Base-by-base conservation (phyloP, 1,284 basidiomycete species). In the Sporisorium iseilematis-ciliati region DNA sequence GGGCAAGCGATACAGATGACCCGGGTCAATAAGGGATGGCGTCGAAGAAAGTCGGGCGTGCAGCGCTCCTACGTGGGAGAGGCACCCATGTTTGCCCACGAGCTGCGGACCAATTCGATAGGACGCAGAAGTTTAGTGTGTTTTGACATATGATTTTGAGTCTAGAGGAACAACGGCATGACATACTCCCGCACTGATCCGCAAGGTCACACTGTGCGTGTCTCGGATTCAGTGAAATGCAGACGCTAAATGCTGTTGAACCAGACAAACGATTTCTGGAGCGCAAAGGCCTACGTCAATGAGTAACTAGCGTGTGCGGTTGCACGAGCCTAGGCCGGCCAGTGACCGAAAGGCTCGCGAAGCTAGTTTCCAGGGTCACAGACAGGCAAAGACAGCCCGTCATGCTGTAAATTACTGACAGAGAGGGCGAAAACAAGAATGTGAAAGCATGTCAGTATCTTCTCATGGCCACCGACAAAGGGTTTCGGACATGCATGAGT, bases 381-480 rank as follows among this genome's bases (percentile, higher is more conserved):
- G 41, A n/a, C 12, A 23, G 10, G 23, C 21, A 10, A 45, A 25
- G n/a, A 25, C 43, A 45, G 43, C n/a, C n/a, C n/a, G n/a, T n/a
- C n/a, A n/a, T n/a, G n/a, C n/a, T n/a, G n/a, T n/a, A n/a, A n/a
- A n/a, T n/a, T n/a, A n/a, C n/a, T 11, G 21, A 33, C 21, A 12
- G 10, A 45, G 43, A 45, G 21, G 43, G 23, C 11, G 2, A 23
- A 26, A 16, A 46, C 12, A 33, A 33, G 45, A 46, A 18, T 26
- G 45, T 46, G 45, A 26, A 46, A 46, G 25, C 45, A 46, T 26
- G 45, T 16, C 45, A 7, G 45, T 46, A 46, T 46, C 14, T 46
- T 46, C 12, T 45, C 43, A 45, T 45, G 43, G 21, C 5, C 23
- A 7, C 12, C 23, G 25, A 21, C 10, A 26, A 26, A 46, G 14